A percentile compares a stretch with the other conserved stretches of the same genome.
Conservation (phyloP, 257 asterid species). For the Ophiorrhiza pumila region DNA sequence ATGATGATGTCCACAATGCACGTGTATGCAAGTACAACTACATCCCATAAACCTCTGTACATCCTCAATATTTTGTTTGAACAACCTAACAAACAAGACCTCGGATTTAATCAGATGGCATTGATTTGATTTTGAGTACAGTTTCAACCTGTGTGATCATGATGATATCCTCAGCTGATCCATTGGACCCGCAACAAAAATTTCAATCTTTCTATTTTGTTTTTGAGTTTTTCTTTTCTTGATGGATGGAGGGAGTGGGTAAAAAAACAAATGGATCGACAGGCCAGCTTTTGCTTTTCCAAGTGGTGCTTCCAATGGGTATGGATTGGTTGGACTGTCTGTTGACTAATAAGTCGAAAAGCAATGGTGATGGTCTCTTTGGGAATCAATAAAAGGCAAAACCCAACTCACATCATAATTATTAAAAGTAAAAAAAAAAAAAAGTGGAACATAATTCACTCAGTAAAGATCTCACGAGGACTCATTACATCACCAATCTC, state of each 20-base stretch:
- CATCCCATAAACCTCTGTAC: too few species aligned
- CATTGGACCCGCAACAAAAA: neutral
- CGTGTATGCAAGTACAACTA: conserved; percentile 36
- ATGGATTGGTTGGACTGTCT: conserved; percentile 17
- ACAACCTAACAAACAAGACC: neutral
- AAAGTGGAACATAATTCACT: conserved; percentile 24
- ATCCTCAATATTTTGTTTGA: neutral
- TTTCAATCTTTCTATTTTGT: neutral
- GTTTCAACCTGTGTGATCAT: neutral
- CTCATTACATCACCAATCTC: conserved; percentile 45
- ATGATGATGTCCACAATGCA: conserved; percentile 44
- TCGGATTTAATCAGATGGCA: neutral
- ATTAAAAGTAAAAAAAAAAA: neutral
- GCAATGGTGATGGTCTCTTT: neutral
- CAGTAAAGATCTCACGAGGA: conserved; percentile 39
- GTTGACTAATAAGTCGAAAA: conserved; percentile 9
- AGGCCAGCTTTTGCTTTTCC: conserved; percentile 28
- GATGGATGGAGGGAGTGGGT: neutral
- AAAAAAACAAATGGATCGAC: neutral
- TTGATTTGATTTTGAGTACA: neutral
- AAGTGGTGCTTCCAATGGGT: conserved; percentile 13
- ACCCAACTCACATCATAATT: conserved; percentile 10
- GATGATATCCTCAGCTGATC: neutral
- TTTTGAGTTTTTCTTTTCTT: too few species aligned
- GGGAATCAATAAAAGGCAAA: conserved; percentile 18